A percentile compares a stretch with the other conserved stretches of the same genome.
Conservation (phyloP, 2,329 filamentous ascomycete genomes). For the Phyllosticta capitalensis region DNA sequence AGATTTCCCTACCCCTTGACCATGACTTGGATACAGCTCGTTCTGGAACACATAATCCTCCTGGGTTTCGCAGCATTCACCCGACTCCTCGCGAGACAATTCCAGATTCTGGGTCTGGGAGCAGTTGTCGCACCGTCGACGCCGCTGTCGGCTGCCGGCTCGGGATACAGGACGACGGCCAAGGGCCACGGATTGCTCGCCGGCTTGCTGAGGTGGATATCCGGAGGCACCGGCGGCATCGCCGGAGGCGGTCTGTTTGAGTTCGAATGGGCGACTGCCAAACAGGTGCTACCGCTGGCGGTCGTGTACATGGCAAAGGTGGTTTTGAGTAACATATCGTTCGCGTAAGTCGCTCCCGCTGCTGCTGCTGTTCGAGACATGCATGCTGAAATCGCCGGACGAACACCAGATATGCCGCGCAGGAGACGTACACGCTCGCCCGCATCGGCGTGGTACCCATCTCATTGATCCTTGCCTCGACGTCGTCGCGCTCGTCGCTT, state of each 20-base stretch:
- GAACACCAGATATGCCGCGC: conserved; percentile 36
- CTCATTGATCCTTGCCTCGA: conserved; percentile 39
- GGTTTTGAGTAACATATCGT: conserved; percentile 45
- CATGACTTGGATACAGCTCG: conserved; percentile 41
- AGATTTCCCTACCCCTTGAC: conserved; percentile 46
- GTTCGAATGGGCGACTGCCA: conserved; percentile 39
- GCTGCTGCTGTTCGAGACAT: conserved; percentile 1
- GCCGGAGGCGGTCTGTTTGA: conserved; percentile 46
- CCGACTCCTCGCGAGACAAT: conserved; percentile 32
- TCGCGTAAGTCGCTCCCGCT: conserved; percentile 31
- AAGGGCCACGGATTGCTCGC: conserved; percentile 9
- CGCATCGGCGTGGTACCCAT: conserved; percentile 43
- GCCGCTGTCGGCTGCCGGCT: conserved; percentile 23
- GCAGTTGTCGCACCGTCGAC: conserved; percentile 36
- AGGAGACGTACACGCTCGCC: conserved; percentile 43
- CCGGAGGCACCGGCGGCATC: conserved; percentile 37
- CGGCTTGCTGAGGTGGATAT: conserved; percentile 27
- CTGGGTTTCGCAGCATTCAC: conserved; percentile 40
- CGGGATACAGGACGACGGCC: conserved; percentile 16
- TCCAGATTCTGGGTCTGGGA: conserved; percentile 34
- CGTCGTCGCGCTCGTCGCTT: conserved; percentile 36
- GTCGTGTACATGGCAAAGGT: conserved; percentile 43
- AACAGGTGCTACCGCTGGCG: conserved; percentile 40
- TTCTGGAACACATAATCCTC: conserved; percentile 41
- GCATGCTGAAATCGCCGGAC: background rate